Evolutionary conservation across 495 filamentous ascomycete species (phyloP).

Genomic region (Penicillium taxi): DNA sequence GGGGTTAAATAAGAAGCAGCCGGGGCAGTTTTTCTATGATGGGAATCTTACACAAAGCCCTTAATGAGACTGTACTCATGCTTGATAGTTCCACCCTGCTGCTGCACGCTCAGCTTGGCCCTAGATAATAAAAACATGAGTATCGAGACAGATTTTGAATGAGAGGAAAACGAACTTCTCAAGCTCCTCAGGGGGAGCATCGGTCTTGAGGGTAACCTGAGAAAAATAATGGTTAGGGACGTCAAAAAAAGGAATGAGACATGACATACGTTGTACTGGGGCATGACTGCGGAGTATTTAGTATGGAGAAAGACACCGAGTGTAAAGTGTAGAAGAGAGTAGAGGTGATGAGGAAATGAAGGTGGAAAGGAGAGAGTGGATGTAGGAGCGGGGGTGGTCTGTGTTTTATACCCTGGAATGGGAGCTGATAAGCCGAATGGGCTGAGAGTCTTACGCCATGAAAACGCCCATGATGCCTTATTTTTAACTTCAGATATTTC

Average conservation of each 20-base stretch:
- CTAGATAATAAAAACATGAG: slow-evolving; percentile 28
- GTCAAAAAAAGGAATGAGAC: not conserved
- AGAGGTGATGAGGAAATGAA: slow-evolving; percentile 10
- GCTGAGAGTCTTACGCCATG: slow-evolving; percentile 13
- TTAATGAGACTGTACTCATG: slow-evolving; percentile 82
- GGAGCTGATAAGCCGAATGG: slow-evolving; percentile 14
- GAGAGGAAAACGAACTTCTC: slow-evolving; percentile 42
- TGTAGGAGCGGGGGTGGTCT: slow-evolving; percentile 4
- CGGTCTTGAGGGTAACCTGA: slow-evolving; percentile 73
- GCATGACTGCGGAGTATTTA: slow-evolving; percentile 36
- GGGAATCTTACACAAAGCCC: slow-evolving; percentile 70
- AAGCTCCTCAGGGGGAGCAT: slow-evolving; percentile 52
- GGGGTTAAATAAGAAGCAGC: not conserved
- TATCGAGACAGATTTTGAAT: slow-evolving; percentile 2
- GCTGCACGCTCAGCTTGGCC: slow-evolving; percentile 60
- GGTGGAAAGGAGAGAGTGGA: slow-evolving; percentile 7
- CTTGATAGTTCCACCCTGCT: slow-evolving; percentile 71
- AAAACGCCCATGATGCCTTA: slow-evolving; percentile 3
- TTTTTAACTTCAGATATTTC: not conserved
- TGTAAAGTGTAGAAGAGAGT: slow-evolving; percentile 2
- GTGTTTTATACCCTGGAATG: slow-evolving; percentile 9
- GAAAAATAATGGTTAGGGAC: slow-evolving; percentile 11
- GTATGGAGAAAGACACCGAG: not conserved
- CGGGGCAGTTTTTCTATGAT: not conserved
- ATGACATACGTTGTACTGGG: slow-evolving; percentile 60